Conservation (phyloP, 108 stramenopile genomes). For the Pelagomonas calceolata region DNA sequence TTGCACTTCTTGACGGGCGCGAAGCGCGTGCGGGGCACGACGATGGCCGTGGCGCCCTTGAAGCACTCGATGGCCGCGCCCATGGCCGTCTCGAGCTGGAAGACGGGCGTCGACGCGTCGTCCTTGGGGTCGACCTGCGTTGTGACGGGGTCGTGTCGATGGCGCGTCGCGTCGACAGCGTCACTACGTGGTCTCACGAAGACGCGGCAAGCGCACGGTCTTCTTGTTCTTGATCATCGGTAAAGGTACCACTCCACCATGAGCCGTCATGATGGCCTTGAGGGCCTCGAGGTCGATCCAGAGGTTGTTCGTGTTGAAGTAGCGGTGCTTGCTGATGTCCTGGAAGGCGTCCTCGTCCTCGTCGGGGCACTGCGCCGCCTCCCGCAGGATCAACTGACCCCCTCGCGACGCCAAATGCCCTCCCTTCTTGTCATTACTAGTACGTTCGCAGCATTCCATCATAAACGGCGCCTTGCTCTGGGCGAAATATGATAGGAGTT, state of each 20-base stretch:
- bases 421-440: slow-evolving; percentile 97
- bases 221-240: slow-evolving; percentile 97
- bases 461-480: slow-evolving; percentile 77
- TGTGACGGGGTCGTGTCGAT: no score
- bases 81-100: slow-evolving; percentile 98
- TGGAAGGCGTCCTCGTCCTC: slow-evolving; percentile 90
- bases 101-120: slow-evolving; percentile 71
- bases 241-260: slow-evolving; percentile 89
- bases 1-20: slow-evolving; percentile 99
- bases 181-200: no score
- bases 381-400: slow-evolving; percentile 82
- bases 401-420: slow-evolving; percentile 89
- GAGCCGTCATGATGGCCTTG: slow-evolving; percentile 76
- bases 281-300: slow-evolving; percentile 94
- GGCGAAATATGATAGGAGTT: slow-evolving; percentile 88
- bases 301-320: slow-evolving; percentile 99
- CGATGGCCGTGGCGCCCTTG: slow-evolving; percentile 74
- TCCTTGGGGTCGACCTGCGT: slow-evolving; percentile 99
- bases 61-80: slow-evolving; percentile 98
- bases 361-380: slow-evolving; percentile 93
- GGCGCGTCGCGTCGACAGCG: no score
- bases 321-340: slow-evolving; percentile 82
- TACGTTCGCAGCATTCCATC: slow-evolving; percentile 95
- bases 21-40: slow-evolving; percentile 92
- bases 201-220: no score